A percentile compares a stretch with the other conserved stretches of the same genome.
Evolutionary conservation across 495 filamentous ascomycete species (phyloP).

Genomic region (Neurospora sp.): DNA sequence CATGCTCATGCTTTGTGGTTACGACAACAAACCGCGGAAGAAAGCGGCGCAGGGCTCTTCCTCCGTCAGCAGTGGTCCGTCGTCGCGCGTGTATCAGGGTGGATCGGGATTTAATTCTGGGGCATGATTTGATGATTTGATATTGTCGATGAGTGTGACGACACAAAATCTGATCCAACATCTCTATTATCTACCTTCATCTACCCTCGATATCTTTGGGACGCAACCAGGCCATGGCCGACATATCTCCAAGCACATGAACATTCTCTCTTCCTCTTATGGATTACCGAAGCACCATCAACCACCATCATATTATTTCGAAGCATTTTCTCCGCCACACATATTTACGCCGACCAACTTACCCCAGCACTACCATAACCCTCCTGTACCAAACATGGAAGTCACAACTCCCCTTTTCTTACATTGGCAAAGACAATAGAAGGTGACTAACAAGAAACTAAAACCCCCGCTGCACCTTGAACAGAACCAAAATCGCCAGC

Average conservation of each 20-base stretch:
- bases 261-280: too few species aligned
- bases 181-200: background rate
- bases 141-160: background rate
- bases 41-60: background rate
- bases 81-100: background rate
- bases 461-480: background rate
- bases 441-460: background rate
- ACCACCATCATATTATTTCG: background rate
- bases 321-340: background rate
- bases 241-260: too few species aligned
- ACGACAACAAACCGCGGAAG: conserved; percentile 21
- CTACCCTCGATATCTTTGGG: too few species aligned
- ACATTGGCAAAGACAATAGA: background rate
- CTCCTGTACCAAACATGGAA: background rate
- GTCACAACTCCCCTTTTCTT: background rate
- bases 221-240: too few species aligned
- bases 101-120: background rate
- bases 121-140: background rate
- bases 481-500: background rate
- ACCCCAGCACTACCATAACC: background rate
- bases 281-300: too few species aligned
- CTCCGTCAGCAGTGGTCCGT: background rate
- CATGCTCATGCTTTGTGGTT: conserved; percentile 39
- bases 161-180: background rate
- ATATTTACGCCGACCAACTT: background rate